Conservation (phyloP, 495 filamentous ascomycete genomes). For the Podospora fimiseda region DNA sequence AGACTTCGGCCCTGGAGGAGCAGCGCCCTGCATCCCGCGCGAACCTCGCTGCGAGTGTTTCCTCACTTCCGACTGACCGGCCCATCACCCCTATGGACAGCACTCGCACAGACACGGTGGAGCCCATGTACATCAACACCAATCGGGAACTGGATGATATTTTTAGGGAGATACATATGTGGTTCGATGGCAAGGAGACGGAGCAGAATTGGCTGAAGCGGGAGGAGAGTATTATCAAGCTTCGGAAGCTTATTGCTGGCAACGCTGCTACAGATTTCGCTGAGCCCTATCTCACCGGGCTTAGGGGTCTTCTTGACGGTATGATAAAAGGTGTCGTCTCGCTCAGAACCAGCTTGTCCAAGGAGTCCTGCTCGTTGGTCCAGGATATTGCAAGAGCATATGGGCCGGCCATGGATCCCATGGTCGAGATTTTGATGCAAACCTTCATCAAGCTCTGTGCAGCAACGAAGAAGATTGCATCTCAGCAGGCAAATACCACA, state of each 20-base stretch:
- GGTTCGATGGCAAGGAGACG: conserved; percentile 84
- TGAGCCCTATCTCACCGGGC: conserved; percentile 56
- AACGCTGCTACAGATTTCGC: conserved; percentile 77
- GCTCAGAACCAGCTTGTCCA: conserved; percentile 81
- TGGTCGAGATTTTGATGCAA: conserved; percentile 86
- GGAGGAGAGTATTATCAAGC: conserved; percentile 67
- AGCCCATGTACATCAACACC: conserved; percentile 75
- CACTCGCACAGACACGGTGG: conserved; percentile 58
- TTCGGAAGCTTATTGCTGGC: conserved; percentile 72
- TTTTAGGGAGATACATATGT: conserved; percentile 67
- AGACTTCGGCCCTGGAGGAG: conserved; percentile 37
- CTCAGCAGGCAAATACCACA: conserved; percentile 68
- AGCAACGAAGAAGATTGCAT: conserved; percentile 82
- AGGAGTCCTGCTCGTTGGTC: conserved; percentile 73
- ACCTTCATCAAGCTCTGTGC: conserved; percentile 82
- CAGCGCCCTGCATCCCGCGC: conserved; percentile 24
- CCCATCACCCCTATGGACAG: conserved; percentile 49
- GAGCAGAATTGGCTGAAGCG: conserved; percentile 86
- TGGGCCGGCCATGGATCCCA: conserved; percentile 73
- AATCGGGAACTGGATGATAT: conserved; percentile 78
- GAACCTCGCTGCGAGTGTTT: conserved; percentile 44
- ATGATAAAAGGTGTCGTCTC: conserved; percentile 85
- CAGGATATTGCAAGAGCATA: conserved; percentile 76
- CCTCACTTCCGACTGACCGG: conserved; percentile 42
- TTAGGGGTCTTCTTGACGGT: conserved; percentile 75